Evolutionary conservation across 192 early-diverging fungal species (phyloP).

Genomic region (Pecoramyces ruminantium): DNA sequence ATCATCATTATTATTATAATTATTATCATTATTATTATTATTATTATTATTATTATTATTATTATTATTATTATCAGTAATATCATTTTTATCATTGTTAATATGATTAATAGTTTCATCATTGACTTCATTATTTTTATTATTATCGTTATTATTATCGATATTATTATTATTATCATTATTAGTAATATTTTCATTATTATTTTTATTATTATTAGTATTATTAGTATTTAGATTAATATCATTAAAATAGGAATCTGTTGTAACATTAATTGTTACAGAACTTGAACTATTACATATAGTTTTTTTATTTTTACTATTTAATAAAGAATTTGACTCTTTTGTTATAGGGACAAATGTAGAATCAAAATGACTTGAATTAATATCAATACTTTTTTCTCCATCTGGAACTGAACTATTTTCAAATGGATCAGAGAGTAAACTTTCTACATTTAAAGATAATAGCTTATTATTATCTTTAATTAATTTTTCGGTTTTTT

Average conservation of each 20-base stretch:
- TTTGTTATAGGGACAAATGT: not conserved
- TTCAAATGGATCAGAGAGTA: not conserved
- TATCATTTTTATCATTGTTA: too few relatives aligned
- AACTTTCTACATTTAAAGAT: not conserved
- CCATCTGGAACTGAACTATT: not conserved
- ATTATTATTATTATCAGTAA: too few relatives aligned
- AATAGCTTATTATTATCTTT: not conserved
- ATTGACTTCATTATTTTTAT: not conserved
- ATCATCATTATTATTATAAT: too few relatives aligned
- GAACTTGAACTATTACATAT: not conserved
- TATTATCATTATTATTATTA: too few relatives aligned
- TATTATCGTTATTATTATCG: not conserved
- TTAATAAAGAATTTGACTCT: not conserved
- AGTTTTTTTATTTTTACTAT: not conserved
- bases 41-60: too few relatives aligned
- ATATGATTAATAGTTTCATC: too few relatives aligned
- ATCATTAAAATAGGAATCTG: not conserved
- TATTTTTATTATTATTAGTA: not conserved
- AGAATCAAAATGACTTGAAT: not conserved
- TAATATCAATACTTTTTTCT: not conserved
- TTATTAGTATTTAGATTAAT: too few relatives aligned
- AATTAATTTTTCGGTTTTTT: not conserved
- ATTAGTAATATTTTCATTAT: not conserved
- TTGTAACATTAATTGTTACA: not conserved
- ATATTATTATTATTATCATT: not conserved